Percentiles rank a stretch among this genome's conserved stretches.
Conservation (phyloP, 1,139 yeast species). For the Nakaseomyces uthaithaninus region DNA sequence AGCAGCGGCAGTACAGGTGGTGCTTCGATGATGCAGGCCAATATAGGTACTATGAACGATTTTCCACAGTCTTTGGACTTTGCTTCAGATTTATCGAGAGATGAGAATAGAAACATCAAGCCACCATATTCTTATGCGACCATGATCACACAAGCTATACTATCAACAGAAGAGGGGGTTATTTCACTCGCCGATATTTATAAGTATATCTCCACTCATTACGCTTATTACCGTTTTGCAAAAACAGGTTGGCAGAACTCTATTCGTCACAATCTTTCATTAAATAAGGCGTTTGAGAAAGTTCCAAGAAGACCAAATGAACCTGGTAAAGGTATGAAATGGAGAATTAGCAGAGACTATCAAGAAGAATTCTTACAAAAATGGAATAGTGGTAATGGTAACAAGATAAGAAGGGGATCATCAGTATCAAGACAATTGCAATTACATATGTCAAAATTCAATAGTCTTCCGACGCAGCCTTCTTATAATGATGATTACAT, state of each 20-base stretch:
- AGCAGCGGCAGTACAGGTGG: constrained; percentile 1
- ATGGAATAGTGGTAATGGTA: constrained; percentile 64
- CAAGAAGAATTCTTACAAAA: constrained; percentile 76
- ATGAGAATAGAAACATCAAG: constrained; percentile 84
- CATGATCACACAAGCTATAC: constrained; percentile 94
- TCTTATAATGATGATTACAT: constrained; percentile 10
- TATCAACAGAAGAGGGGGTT: constrained; percentile 80
- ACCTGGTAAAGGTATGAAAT: constrained; percentile 98
- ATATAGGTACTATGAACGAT: constrained; percentile 11
- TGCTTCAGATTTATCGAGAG: constrained; percentile 53
- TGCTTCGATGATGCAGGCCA: background rate
- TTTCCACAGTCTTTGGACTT: constrained; percentile 28
- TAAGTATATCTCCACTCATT: constrained; percentile 78
- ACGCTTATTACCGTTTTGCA: constrained; percentile 83
- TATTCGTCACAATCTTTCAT: constrained; percentile 70
- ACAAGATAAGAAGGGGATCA: constrained; percentile 70
- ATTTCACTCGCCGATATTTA: constrained; percentile 86
- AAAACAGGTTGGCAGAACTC: constrained; percentile 96
- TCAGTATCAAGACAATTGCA: constrained; percentile 73
- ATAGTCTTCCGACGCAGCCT: constrained; percentile 45
- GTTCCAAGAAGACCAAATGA: constrained; percentile 93
- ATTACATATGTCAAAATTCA: constrained; percentile 64
- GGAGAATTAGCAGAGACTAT: constrained; percentile 87
- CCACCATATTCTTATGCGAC: constrained; percentile 98
- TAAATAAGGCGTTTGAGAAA: constrained; percentile 84